A percentile compares a stretch with the other conserved stretches of the same genome.
phyloP scores from a whole-genome alignment of 2,329 filamentous ascomycete species.

The Aspergillus intermedius region DNA sequence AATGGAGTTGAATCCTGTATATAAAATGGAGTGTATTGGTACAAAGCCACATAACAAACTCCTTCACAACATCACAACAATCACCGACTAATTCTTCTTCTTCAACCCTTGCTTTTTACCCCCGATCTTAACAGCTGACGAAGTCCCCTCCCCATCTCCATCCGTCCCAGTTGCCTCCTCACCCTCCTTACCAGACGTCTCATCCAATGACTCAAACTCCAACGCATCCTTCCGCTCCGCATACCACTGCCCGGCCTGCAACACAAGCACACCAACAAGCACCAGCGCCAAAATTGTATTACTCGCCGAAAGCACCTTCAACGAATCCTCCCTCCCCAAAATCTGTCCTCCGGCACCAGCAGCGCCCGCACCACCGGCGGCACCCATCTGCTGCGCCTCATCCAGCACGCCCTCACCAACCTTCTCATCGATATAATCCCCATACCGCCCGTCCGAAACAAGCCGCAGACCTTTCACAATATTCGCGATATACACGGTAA shows the following conservation, averaged over 20 bases:
- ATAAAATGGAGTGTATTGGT: too few species aligned
- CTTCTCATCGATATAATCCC: conserved; percentile 34
- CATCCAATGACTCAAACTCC: conserved; percentile 58
- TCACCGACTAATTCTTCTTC: conserved; percentile 18
- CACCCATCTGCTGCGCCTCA: not conserved
- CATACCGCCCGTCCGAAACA: conserved; percentile 66
- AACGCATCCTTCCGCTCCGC: conserved; percentile 87
- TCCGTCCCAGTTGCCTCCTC: not conserved
- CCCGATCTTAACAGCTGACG: conserved; percentile 5
- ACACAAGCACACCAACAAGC: conserved; percentile 78
- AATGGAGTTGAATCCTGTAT: too few species aligned
- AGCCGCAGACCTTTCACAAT: conserved; percentile 91
- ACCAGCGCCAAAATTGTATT: conserved; percentile 95
- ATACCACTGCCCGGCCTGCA: conserved; percentile 98
- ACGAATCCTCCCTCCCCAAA: conserved; percentile 76
- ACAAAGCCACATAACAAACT: not conserved
- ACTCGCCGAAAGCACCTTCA: conserved; percentile 85
- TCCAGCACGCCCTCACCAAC: conserved; percentile 48
- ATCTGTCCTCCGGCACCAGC: conserved; percentile 55
- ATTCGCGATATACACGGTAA: conserved; percentile 91
- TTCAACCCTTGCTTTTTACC: conserved; percentile 14
- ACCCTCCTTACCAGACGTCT: not conserved
- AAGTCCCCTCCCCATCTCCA: conserved; percentile 7
- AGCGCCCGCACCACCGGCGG: not conserved
- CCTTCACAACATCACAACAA: not conserved